Base-by-base conservation (phyloP, 2,329 filamentous ascomycete genomes). In the Alternaria sp. region DNA sequence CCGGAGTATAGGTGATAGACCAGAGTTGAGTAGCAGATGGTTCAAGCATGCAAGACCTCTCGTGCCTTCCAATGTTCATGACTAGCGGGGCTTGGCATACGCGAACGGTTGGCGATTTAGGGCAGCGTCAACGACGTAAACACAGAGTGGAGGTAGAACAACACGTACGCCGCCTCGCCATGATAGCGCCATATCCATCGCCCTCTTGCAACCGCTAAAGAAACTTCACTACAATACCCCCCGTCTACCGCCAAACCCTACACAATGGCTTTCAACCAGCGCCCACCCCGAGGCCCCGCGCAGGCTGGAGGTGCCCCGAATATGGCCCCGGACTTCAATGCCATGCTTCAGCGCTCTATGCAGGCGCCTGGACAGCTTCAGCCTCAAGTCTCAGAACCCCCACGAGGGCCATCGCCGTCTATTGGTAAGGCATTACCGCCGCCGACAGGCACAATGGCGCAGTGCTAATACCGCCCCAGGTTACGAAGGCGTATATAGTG, bases 341-440 rank as follows among this genome's bases (percentile, higher is more conserved):
- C 73, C 57, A 78, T 78, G 75, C 68, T 77, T 7, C 71, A 75
- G 63, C 75, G 75, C 62, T 77, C 75, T 20, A 51, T 75, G n/a
- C 75, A 77, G 39, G 67, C 73, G 32, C 74, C 68, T 41, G 63
- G 56, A 9, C 70, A 72, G 38, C 67, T 63, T 30, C 71, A 73
- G 22, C 53, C 53, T 20, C 65, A 65, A 14, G 52, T 63, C 30
- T 62, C 52, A 16, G 73, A 76, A 58, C 65, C 64, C 43, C 66
- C 68, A 14, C 67, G 68, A 28, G 69, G 68, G 32, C 69, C 69
- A 18, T 59, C 70, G 16, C 63, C 66, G 32, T 66, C 69, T 54
- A 69, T 72, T 67, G 73, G 74, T 76, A 61, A 52, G 68, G 36
- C 56, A 38, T 30, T 9, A 58, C 46, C 43, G 38, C 39, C 51